Base-by-base conservation (phyloP, 2,329 filamentous ascomycete species). In the Penicillium sp. region DNA sequence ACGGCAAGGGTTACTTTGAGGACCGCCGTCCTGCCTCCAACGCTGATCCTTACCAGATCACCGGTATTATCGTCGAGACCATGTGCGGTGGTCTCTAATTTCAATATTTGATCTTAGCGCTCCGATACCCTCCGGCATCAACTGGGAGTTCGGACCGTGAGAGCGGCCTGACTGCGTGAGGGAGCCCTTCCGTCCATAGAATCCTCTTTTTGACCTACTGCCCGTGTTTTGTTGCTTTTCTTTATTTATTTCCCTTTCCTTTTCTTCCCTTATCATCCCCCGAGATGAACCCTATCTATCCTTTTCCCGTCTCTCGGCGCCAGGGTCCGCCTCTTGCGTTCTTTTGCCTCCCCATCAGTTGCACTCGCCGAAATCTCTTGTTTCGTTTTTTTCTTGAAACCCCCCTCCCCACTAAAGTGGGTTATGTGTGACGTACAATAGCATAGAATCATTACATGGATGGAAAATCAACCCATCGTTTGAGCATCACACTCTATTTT, bases 1-100 rank as follows among this genome's bases (percentile, higher is more conserved):
- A 96, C 80, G 92, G 92, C 80, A 95, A 91, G 83, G 93, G 93
- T 68, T 97, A 97, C 87, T 97, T 97, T 70, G 93, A 97, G 81
- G 90, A 93, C 69, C 86, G 90, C 76, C 87, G 90, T 67, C 89
- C 90, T 61, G 93, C 93, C 60, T 94, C 91, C 75, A 96, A 95
- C 80, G 92, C 88, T 67, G 91, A 93, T 80, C 91, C 91, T 64
- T 95, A 96, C 82, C 91, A 92, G 81, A 91, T 89, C 74, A 89
- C 91, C 65, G 90, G 89, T 80, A 91, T 92, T 74, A 88, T 93
- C 65, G 90, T 91, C 78, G 89, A 92, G 80, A 91, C 89, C 70
- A 79, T 83, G 66, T 80, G 78, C 68, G 78, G 78, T 75, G 76
- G 77, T 65, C 68, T 74, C 57, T 79, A 78, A 73, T 73, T 70